Percentiles rank a stretch among this genome's conserved stretches.
Evolutionary conservation across 768 basidiomycete species (phyloP).

Genomic region (Hydnum rufescens): DNA sequence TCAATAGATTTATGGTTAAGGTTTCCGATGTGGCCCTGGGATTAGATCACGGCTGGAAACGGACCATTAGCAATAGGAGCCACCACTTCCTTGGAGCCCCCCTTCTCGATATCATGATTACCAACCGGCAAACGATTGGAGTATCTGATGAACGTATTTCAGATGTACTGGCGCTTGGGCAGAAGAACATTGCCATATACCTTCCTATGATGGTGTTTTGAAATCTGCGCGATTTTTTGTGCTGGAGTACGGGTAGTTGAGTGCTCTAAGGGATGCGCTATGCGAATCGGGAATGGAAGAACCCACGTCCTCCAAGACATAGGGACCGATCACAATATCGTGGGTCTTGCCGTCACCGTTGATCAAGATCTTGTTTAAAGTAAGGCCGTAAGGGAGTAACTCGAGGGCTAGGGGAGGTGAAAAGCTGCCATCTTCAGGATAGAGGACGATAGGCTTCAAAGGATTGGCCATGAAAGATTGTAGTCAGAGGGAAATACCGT

Average conservation of each 20-base stretch:
- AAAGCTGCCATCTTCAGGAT: background rate
- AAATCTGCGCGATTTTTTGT: conserved; percentile 32
- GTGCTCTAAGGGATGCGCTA: background rate
- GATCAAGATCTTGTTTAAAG: conserved; percentile 45
- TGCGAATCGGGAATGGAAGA: too few species aligned
- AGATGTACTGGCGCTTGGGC: background rate
- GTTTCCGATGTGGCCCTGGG: background rate
- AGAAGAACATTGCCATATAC: conserved; percentile 13
- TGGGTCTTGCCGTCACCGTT: conserved; percentile 56
- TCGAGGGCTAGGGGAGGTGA: background rate
- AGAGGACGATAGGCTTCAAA: background rate
- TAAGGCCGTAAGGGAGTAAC: conserved; percentile 13
- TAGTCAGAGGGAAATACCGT: too few species aligned
- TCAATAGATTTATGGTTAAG: background rate
- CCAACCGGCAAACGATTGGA: conserved; percentile 53
- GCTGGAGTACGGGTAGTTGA: conserved; percentile 14
- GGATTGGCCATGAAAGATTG: background rate
- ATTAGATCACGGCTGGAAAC: background rate
- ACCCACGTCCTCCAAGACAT: conserved; percentile 22
- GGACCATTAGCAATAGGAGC: conserved; percentile 24
- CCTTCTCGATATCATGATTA: conserved; percentile 30
- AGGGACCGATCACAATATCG: conserved; percentile 58
- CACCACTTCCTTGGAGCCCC: conserved; percentile 30
- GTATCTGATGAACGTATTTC: conserved; percentile 14
- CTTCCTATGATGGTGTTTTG: conserved; percentile 54